These are phyloP conservation scores for Rubia balearica DNA, from an alignment of 305 asterid species.

Conservation along the genomic window DNA sequence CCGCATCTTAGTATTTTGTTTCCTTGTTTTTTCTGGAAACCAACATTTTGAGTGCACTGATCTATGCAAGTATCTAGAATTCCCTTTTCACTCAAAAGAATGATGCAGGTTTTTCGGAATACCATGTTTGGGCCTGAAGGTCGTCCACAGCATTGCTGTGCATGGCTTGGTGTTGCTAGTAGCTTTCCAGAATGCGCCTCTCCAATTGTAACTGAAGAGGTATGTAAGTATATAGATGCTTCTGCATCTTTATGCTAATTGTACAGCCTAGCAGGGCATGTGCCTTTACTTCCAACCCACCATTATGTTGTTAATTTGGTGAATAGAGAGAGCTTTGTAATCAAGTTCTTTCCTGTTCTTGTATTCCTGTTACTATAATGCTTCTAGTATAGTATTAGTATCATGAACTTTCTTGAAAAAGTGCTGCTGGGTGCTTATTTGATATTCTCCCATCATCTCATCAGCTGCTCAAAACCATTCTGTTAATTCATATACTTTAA, in stretches of 20 bases:
- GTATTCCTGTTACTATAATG: background rate
- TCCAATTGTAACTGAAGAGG: conserved; percentile 90
- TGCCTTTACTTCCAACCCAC: background rate
- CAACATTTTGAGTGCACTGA: background rate
- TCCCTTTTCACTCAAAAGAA: conserved; percentile 26
- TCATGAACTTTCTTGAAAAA: background rate
- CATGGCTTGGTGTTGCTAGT: conserved; percentile 99
- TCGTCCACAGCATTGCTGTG: conserved; percentile 99
- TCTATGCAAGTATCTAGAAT: conserved; percentile 5
- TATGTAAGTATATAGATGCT: conserved; percentile 19
- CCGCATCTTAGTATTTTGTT: background rate
- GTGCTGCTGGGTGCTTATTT: background rate
- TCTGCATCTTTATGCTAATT: background rate
- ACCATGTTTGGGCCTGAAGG: conserved; percentile 99
- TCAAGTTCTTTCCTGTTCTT: background rate
- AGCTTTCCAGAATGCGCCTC: conserved; percentile 98
- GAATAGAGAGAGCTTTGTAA: background rate
- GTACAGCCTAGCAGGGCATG: background rate
- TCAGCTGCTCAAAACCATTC: background rate
- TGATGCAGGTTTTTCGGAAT: conserved; percentile 77
- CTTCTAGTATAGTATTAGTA: background rate
- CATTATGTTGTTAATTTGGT: background rate
- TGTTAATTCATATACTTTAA: background rate
- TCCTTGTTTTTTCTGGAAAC: background rate
- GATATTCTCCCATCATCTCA: background rate